Conservation (phyloP, 2,329 filamentous ascomycete genomes). For the Byssochlamys sp. region DNA sequence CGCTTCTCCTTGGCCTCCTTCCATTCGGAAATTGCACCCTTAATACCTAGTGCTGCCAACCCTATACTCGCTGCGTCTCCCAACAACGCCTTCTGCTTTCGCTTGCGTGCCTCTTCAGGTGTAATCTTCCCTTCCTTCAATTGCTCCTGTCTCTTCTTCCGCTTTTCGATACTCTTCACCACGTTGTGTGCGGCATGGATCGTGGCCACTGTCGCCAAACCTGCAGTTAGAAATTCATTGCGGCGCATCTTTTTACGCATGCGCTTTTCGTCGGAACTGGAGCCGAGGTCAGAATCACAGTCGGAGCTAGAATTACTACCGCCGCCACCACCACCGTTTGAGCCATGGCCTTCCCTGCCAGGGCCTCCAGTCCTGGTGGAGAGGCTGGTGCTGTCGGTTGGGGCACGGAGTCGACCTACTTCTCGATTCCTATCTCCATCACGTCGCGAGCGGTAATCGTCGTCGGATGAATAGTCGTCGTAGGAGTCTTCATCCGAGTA, state of each 20-base stretch:
- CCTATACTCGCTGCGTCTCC: slow-evolving; percentile 58
- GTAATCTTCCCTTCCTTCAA: slow-evolving; percentile 56
- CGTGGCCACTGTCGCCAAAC: slow-evolving; percentile 58
- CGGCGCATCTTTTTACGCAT: slow-evolving; percentile 55
- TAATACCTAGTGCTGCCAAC: slow-evolving; percentile 59
- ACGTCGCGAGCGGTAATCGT: slow-evolving; percentile 22
- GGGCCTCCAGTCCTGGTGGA: slow-evolving; percentile 14
- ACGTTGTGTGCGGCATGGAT: slow-evolving; percentile 60
- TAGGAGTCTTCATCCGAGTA: slow-evolving; percentile 28
- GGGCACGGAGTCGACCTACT: slow-evolving; percentile 32
- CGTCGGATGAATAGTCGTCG: slow-evolving; percentile 33
- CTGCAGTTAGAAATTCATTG: slow-evolving; percentile 57
- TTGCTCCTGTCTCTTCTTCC: slow-evolving; percentile 50
- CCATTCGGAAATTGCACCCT: slow-evolving; percentile 57
- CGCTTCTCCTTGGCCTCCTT: slow-evolving; percentile 57
- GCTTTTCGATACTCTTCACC: slow-evolving; percentile 54
- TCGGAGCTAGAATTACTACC: slow-evolving; percentile 22
- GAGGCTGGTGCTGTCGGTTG: slow-evolving; percentile 15
- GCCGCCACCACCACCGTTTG: not conserved
- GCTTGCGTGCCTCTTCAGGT: slow-evolving; percentile 52
- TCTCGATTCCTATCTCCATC: slow-evolving; percentile 30
- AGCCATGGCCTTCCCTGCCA: slow-evolving; percentile 7
- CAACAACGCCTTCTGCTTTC: slow-evolving; percentile 54
- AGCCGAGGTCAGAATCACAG: slow-evolving; percentile 44
- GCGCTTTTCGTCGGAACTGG: slow-evolving; percentile 54